These are phyloP conservation scores for Botrytis byssoidea DNA, from an alignment of 2,329 filamentous ascomycete species.

Conservation along the genomic window DNA sequence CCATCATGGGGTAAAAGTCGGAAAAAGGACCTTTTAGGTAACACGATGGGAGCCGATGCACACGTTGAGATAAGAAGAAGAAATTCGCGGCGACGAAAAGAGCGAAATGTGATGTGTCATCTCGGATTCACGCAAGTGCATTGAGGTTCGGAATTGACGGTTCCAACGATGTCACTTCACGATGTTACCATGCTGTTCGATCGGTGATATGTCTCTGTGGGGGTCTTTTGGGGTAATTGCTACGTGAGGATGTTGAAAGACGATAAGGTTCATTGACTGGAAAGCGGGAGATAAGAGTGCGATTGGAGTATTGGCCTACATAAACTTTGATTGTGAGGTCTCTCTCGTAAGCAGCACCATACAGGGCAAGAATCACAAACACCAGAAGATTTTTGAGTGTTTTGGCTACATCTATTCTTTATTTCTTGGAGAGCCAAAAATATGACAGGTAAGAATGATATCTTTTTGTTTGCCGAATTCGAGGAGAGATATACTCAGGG, in stretches of 20 bases:
- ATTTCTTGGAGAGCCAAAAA: background rate
- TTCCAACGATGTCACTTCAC: slow-evolving; percentile 8
- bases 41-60: slow-evolving; percentile 6
- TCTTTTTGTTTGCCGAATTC: background rate
- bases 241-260: background rate
- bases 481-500: background rate
- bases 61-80: background rate
- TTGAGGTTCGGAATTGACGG: slow-evolving; percentile 10
- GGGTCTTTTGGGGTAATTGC: background rate
- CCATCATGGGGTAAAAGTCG: background rate
- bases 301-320: background rate
- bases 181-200: background rate
- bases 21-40: slow-evolving; percentile 15
- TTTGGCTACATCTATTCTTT: background rate
- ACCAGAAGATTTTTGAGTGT: background rate
- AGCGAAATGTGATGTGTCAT: slow-evolving; percentile 9
- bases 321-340: background rate
- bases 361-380: background rate
- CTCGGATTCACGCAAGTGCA: slow-evolving; percentile 1
- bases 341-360: background rate
- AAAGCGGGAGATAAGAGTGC: background rate
- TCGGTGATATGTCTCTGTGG: slow-evolving; percentile 1
- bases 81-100: background rate
- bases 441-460: background rate
- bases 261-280: background rate